Conservation (phyloP, 2,329 filamentous ascomycete genomes). For the Colletotrichum lentis region DNA sequence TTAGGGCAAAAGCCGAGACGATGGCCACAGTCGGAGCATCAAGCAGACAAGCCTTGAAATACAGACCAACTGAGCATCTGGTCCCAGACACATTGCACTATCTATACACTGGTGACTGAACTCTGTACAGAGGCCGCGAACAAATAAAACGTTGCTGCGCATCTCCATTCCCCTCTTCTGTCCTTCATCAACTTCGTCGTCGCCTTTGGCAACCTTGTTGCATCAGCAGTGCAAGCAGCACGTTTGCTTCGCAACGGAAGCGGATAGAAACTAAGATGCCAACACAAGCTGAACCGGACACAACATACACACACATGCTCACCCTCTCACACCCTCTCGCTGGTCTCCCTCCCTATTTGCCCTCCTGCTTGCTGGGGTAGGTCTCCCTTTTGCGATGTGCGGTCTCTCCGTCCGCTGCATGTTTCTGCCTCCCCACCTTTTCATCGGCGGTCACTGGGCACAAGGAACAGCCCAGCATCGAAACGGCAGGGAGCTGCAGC, state of each 20-base stretch:
- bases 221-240: background rate
- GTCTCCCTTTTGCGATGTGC: slow-evolving; percentile 18
- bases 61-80: background rate
- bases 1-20: slow-evolving; percentile 17
- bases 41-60: background rate
- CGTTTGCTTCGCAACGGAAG: background rate
- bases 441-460: slow-evolving; percentile 13
- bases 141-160: background rate
- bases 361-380: slow-evolving; percentile 18
- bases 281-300: background rate
- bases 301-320: background rate
- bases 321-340: background rate
- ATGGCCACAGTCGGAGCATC: background rate
- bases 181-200: background rate
- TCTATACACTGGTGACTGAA: background rate
- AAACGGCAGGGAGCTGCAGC: slow-evolving; percentile 17
- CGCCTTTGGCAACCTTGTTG: background rate
- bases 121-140: background rate
- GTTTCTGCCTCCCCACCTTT: slow-evolving; percentile 31
- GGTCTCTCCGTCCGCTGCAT: slow-evolving; percentile 26
- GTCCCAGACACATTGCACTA: background rate
- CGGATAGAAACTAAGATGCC: background rate
- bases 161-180: background rate
- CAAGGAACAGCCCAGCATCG: slow-evolving; percentile 20
- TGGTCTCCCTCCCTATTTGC: slow-evolving; percentile 14